Evolutionary conservation across 2,329 filamentous ascomycete genomes (phyloP).

Genomic region (Fusarium denticulatum): DNA sequence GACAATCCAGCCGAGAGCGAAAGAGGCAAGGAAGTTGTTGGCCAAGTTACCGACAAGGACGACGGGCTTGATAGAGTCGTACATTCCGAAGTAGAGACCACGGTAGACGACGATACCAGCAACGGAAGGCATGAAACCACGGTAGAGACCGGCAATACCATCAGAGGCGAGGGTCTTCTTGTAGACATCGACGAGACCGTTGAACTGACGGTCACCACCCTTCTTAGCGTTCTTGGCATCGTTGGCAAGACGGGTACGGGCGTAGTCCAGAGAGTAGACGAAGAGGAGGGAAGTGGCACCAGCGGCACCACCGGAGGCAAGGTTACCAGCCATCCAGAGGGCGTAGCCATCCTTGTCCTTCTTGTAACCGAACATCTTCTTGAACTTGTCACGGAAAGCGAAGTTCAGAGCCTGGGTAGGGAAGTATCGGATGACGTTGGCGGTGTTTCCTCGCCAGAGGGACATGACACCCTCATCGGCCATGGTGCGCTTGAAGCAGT

Average conservation of each 20-base stretch:
- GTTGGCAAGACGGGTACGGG: conserved; percentile 99
- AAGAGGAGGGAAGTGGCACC: conserved; percentile 99
- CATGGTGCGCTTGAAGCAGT: conserved; percentile 95
- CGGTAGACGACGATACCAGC: conserved; percentile 99
- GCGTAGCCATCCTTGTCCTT: conserved; percentile 98
- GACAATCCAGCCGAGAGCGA: conserved; percentile 98
- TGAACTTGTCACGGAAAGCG: conserved; percentile 99
- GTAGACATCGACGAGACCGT: conserved; percentile 99
- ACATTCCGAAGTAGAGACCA: conserved; percentile 99
- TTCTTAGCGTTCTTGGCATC: conserved; percentile 98
- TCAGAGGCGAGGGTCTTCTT: conserved; percentile 99
- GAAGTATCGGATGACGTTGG: conserved; percentile 99
- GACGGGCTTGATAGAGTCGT: conserved; percentile 99
- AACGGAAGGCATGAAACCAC: conserved; percentile 99
- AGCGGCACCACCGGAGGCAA: conserved; percentile 98
- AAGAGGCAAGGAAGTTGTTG: conserved; percentile 99
- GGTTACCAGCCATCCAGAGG: conserved; percentile 99
- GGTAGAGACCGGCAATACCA: conserved; percentile 99
- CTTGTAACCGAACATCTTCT: conserved; percentile 99
- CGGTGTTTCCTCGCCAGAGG: conserved; percentile 99
- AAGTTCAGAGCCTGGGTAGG: conserved; percentile 99
- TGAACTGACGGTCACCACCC: conserved; percentile 99
- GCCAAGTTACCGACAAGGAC: conserved; percentile 89
- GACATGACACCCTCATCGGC: conserved; percentile 92
- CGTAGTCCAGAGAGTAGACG: conserved; percentile 99